Evolutionary conservation across 768 basidiomycete species (phyloP), one percentile per base, ranked within the genome.

Genomic region (Pisolithus tinctorius): DNA sequence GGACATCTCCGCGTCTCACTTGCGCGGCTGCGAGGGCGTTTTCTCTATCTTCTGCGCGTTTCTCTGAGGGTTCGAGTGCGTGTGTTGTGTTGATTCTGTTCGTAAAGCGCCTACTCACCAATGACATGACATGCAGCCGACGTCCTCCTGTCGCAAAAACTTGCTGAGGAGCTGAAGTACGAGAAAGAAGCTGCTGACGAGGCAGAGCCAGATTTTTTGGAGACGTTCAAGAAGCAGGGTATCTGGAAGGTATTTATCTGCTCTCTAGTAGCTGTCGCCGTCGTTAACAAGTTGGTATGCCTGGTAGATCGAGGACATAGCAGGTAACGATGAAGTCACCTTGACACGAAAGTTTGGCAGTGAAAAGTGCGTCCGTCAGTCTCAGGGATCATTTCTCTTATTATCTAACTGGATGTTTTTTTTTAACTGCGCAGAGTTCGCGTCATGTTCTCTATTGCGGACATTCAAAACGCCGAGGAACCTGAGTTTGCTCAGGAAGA

Each of bases 361-460:
- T 59, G 95, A 98, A 71, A 79, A 70, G 93, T 95, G 58, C 51
- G 86, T 79, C 11, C 16, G 26, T 29, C 38, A 30, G 16, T 47
- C 9, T 30, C 14, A 13, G 48, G 50, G 39, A 37, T 40, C 5
- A 9, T 25, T 46, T 29, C 7, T 10, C 52, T 25, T 44, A 29
- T 46, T 10, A 20, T 10, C 17, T 13, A 31, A n/a, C 45, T 17
- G 37, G 8, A 47, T 20, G 14, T 20, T 40, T 39, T 20, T 20
- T 40, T 61, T 20, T 20, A 20, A 20, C 20, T 20, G 20, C 20
- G 20, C 20, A 94, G 92, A 58, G 80, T 98, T 67, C 88, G 86
- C 30, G 66, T 94, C 63, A 84, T 92, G 68, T 96, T 98, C 79
- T 92, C 92, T 53, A 89, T 95, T 58, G 85, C 88, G 38, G 94